Evolutionary conservation across 306 rosid species (phyloP), one percentile per base, ranked within the genome.

Genomic region (Castanospermum australe): DNA sequence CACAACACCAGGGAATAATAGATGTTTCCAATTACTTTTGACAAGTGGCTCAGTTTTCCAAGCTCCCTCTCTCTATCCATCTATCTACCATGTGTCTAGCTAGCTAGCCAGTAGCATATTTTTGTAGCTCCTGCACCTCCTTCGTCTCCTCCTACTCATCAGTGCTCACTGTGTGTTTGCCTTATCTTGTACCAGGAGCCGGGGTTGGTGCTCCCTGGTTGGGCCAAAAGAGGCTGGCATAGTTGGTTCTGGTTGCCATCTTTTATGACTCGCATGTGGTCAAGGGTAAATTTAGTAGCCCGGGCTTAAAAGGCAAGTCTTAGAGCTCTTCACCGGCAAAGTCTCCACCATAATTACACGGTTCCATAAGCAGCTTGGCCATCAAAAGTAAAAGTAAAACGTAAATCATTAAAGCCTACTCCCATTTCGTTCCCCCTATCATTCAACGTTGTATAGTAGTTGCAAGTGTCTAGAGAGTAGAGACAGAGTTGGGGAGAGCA

Each of bases 391-490:
- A 85, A 87, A 81, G 89, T 32, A 71, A 72, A 79, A 72, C 39
- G 47, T 71, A 47, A 78, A 89, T 87, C 88, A 91, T 89, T 84
- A 82, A 85, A 82, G 82, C 84, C 86, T 82, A 79, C 8, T 52
- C 54, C 77, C 76, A 71, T 87, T 67, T 52, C 41, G 5, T 81
- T 79, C 9, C 82, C 81, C 87, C n/a, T n/a, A n/a, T n/a, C 78
- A 85, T 82, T 84, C 90, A 82, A 82, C 79, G 6, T 63, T 38
- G 11, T 57, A 47, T 54, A 41, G 25, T 63, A 60, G 42, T 71
- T 22, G 75, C 15, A 25, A 13, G 12, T 15, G 22, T 73, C 2
- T 36, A 51, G 28, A 59, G 21, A 21, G 1, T 36, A 51, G 28
- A 59, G 21, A 21, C 10, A n/a, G 25, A 55, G 18, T 5, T 22